A percentile compares a stretch with the other conserved stretches of the same genome.
phyloP scores from a whole-genome alignment of 805 yeast species.

The Priceomyces medius region DNA sequence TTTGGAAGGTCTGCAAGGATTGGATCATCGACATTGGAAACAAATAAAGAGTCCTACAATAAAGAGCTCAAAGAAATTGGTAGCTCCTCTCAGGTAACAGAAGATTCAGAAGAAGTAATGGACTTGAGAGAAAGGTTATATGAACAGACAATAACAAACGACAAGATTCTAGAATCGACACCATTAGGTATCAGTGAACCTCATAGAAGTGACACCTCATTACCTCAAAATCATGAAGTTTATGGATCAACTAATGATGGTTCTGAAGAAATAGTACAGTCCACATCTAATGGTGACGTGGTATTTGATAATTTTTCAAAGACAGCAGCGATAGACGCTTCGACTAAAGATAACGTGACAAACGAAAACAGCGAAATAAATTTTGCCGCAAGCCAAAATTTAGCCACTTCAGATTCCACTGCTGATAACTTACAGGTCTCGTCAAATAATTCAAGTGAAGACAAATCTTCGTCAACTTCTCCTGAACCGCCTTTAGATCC shows the following conservation, averaged over 20 bases:
- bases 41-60: conserved; percentile 8
- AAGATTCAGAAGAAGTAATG: conserved; percentile 37
- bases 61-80: conserved; percentile 10
- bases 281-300: no score
- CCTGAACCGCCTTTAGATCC: not conserved
- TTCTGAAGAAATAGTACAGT: no score
- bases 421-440: not conserved
- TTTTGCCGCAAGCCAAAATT: no score
- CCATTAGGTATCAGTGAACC: not conserved
- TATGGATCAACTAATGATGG: not conserved
- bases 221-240: not conserved
- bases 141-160: conserved; percentile 20
- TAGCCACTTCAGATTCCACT: no score
- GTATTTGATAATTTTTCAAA: no score
- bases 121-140: conserved; percentile 32
- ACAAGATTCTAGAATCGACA: conserved; percentile 6
- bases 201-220: not conserved
- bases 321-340: no score
- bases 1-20: conserved; percentile 45
- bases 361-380: no score
- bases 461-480: not conserved
- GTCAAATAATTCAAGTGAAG: not conserved
- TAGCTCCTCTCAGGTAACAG: conserved; percentile 18
- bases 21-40: conserved; percentile 30
- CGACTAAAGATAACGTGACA: no score